Evolutionary conservation across 2,329 filamentous ascomycete species (phyloP), one percentile per base, ranked within the genome.

Genomic region (Karstenula rhodostoma): DNA sequence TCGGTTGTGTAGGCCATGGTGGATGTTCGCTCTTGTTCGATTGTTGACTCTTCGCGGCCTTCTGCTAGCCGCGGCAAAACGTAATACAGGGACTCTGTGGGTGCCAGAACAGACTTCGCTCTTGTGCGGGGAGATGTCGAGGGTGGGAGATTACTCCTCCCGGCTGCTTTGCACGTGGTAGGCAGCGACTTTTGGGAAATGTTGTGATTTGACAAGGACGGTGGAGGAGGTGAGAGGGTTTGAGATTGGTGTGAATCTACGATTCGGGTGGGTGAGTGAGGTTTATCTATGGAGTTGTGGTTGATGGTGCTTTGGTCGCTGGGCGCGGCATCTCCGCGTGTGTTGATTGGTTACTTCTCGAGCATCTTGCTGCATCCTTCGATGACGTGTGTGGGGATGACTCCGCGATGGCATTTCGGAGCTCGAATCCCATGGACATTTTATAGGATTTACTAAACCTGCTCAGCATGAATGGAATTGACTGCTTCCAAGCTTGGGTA

Each of bases 1-100:
- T 76, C 70, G 25, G 76, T 78, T 62, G 64, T 70, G 78, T 73
- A 77, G 75, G 27, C 35, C 32, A 13, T 33, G 5, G 19, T 33
- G 40, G n/a, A 47, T 9, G 13, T 25, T n/a, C n/a, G n/a, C n/a
- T n/a, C n/a, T n/a, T n/a, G n/a, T n/a, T n/a, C n/a, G n/a, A n/a
- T n/a, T n/a, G n/a, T n/a, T n/a, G n/a, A n/a, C n/a, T n/a, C n/a
- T n/a, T n/a, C n/a, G n/a, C n/a, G n/a, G n/a, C n/a, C n/a, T n/a
- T n/a, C n/a, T n/a, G n/a, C n/a, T n/a, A n/a, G n/a, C n/a, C n/a
- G n/a, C n/a, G n/a, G n/a, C n/a, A n/a, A n/a, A n/a, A n/a, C n/a
- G n/a, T n/a, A n/a, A n/a, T n/a, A n/a, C n/a, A n/a, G n/a, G n/a
- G n/a, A n/a, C n/a, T n/a, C n/a, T n/a, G n/a, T n/a, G n/a, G n/a